Conservation (phyloP, 108 stramenopile genomes). For the Nitzschia palea region DNA sequence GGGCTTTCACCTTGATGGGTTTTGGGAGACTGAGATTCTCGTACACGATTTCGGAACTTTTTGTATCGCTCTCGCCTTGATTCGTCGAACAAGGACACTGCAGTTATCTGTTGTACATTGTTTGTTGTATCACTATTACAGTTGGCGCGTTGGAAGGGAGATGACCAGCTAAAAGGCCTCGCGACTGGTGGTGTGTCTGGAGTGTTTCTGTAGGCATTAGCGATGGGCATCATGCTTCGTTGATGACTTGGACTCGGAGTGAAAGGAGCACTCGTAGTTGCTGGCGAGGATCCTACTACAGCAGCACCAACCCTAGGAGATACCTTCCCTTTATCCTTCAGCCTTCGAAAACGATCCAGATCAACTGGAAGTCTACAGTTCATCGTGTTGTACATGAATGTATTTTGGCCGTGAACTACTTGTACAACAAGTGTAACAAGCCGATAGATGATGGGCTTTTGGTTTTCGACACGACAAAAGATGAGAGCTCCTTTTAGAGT, state of each 20-base stretch:
- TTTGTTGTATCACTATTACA: neutral
- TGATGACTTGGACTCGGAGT: neutral
- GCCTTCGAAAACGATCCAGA: slow-evolving; percentile 5
- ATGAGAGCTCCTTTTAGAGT: neutral
- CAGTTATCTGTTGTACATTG: neutral
- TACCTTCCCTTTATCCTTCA: slow-evolving; percentile 6
- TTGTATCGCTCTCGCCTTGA: slow-evolving; percentile 7
- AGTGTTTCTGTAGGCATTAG: slow-evolving; percentile 1
- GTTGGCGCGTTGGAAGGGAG: neutral
- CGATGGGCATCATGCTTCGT: slow-evolving; percentile 13
- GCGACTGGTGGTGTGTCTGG: slow-evolving; percentile 1
- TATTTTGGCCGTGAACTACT: neutral
- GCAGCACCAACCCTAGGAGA: slow-evolving; percentile 4
- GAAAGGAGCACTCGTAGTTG: neutral
- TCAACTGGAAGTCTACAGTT: slow-evolving; percentile 6
- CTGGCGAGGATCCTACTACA: neutral
- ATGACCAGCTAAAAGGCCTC: neutral
- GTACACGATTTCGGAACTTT: neutral
- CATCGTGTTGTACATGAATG: neutral
- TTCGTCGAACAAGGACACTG: slow-evolving; percentile 14
- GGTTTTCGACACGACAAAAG: neutral
- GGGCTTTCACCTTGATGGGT: neutral
- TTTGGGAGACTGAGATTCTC: neutral
- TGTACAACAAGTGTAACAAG: neutral
- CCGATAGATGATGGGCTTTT: neutral